Base-by-base conservation (phyloP, 495 filamentous ascomycete genomes). In the Talaromyces borbonicus region DNA sequence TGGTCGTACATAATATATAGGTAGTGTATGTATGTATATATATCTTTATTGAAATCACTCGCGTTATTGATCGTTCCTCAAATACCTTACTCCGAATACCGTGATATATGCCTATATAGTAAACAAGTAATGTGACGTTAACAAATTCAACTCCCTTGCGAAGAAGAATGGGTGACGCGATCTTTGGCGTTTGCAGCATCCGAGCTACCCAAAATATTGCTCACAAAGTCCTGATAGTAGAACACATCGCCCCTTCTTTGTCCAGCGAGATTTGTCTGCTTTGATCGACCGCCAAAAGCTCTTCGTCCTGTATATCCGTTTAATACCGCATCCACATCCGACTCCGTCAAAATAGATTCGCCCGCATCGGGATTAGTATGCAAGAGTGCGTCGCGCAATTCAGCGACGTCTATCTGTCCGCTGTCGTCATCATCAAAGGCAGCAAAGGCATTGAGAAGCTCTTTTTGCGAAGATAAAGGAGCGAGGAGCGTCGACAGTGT, bases 361-460 rank as follows among this genome's bases (percentile, higher is more conserved):
- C 81, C 90, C 1, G 74, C 69, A 49, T 90, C 87, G 2, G 85
- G 84, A 8, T 77, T 76, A 5, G 89, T 94, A 52, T 90, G 74
- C 38, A 95, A 56, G 38, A 98, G 59, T 2, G 90, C 87, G 52
- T 90, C 85, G 27, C 83, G 75, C 38, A 98, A 66, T 60, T 95
- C 90, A 1, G 61, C 72, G 14, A 92, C 69, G 55, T 96, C 87
- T 24, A 97, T 78, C 59, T 95, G 87, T 6, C 93, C 92, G 55
- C 84, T 88, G 60, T 98, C 92, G 52, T 93, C 87, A 50, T 93
- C 85, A 55, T 98, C 92, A 52, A 98, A 98, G 0, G 93, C 93
- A 8, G 85, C 84, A 51, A 98, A 87, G 0, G 93, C 92, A 5
- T 85, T 87, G 2, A 83, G 54, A 0, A 98, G 75, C 50, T 98